Base-by-base conservation (phyloP, 306 rosid species). In the Prunus mume region DNA sequence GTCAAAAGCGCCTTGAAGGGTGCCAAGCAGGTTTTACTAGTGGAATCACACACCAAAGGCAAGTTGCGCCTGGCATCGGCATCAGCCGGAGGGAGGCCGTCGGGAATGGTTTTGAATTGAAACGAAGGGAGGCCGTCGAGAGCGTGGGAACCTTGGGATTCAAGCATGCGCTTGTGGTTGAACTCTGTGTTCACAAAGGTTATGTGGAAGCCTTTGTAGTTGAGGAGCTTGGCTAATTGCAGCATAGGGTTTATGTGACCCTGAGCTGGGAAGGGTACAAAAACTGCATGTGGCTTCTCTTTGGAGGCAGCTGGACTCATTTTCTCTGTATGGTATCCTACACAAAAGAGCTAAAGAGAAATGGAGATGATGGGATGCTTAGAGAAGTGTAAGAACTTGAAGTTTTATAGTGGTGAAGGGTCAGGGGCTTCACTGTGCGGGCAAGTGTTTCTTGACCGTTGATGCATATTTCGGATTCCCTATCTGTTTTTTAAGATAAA, bases 111-210 rank as follows among this genome's bases (percentile, higher is more conserved):
- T 1, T 66, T 76, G 49, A 83, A 83, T 6, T 43, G 71, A 51
- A 83, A 79, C 14, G 83, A 65, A 4, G 87, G 78, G 18, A 84
- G 77, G 43, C 82, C 84, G 27, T 66, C 57, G n/a, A 79, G 75
- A 13, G 86, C 41, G 2, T 72, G 2, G 71, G 81, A 49, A 8
- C 78, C 83, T 9, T 72, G 81, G 20, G 83, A 79, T 12, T 60
- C 72, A 65, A 80, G 79, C 32, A 84, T 82, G 50, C 84, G 87
- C 2, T 64, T 68, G 55, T 77, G 84, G 79, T 73, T 84, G 77
- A 38, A 80, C 51, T 84, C 80, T 2, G 87, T 72, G 87, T 80
- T 76, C 25, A 84, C 82, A 54, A 84, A 84, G 69, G 87, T 84
- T 46, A 84, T 64, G 60, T 80, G 84, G 17, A 80, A 84, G 66